Percentiles rank a stretch among this genome's conserved stretches.
Conservation (phyloP, 2,329 filamentous ascomycete genomes). For the Pestalotiopsis sp. region DNA sequence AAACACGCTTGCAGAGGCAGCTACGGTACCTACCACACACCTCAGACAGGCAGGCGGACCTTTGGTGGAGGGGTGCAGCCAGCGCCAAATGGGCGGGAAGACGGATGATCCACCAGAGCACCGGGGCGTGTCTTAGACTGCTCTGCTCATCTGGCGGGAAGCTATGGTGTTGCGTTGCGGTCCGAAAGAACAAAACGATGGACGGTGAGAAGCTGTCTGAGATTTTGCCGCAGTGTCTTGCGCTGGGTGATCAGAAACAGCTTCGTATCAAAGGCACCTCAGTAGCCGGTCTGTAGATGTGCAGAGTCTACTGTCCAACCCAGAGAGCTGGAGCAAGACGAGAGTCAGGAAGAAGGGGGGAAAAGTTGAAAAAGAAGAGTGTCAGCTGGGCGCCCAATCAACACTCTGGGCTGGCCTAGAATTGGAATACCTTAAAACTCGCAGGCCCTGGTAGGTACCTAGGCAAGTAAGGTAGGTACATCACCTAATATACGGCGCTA, state of each 20-base stretch:
- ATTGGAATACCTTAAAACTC: background rate
- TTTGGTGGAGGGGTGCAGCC: background rate
- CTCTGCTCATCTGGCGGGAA: background rate
- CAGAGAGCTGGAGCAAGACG: too few species aligned
- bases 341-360: background rate
- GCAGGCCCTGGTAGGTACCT: background rate
- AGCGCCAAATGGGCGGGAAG: background rate
- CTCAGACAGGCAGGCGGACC: background rate
- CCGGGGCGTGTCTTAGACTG: background rate
- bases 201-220: background rate
- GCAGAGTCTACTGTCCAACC: too few species aligned
- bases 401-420: background rate
- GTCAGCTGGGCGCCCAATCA: background rate
- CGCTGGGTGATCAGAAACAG: too few species aligned
- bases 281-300: background rate
- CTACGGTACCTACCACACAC: background rate
- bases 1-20: background rate
- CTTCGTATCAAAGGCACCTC: too few species aligned
- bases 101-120: background rate
- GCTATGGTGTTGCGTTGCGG: background rate
- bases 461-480: too few species aligned
- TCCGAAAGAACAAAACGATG: background rate
- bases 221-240: background rate
- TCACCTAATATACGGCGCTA: too few species aligned
- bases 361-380: background rate